Evolutionary conservation across 2,329 filamentous ascomycete species (phyloP).

Genomic region (Aspergillus tubingensis): DNA sequence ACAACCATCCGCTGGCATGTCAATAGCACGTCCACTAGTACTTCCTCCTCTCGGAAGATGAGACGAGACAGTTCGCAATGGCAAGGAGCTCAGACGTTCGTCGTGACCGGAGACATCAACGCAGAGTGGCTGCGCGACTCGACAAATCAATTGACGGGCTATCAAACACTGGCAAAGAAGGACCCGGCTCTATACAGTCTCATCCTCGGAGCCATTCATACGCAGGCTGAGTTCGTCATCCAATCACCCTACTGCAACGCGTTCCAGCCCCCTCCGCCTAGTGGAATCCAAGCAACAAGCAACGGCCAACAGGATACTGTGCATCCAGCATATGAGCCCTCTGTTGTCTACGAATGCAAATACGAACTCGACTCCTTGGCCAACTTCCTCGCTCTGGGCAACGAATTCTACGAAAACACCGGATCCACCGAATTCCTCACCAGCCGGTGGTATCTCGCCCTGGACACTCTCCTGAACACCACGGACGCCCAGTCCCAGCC

Average conservation of each 20-base stretch:
- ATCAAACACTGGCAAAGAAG: slow-evolving; percentile 79
- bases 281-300: slow-evolving; percentile 67
- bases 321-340: slow-evolving; percentile 81
- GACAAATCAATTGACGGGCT: slow-evolving; percentile 89
- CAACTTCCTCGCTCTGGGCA: slow-evolving; percentile 81
- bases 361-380: slow-evolving; percentile 97
- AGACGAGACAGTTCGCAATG: slow-evolving; percentile 63
- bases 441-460: slow-evolving; percentile 73
- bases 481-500: slow-evolving; percentile 76
- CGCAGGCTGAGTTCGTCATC: slow-evolving; percentile 92
- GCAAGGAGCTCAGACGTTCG: slow-evolving; percentile 85
- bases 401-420: slow-evolving; percentile 82
- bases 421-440: slow-evolving; percentile 77
- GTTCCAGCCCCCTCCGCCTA: slow-evolving; percentile 90
- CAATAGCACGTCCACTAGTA: slow-evolving; percentile 49
- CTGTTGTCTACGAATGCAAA: slow-evolving; percentile 94
- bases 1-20: slow-evolving; percentile 89
- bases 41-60: slow-evolving; percentile 34
- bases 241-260: slow-evolving; percentile 96
- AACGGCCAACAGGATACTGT: slow-evolving; percentile 84
- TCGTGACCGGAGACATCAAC: slow-evolving; percentile 91
- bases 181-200: slow-evolving; percentile 76
- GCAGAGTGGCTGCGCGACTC: slow-evolving; percentile 91
- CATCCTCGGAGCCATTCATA: slow-evolving; percentile 92
- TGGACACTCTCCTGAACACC: slow-evolving; percentile 72